Evolutionary conservation across 2,329 filamentous ascomycete species (phyloP).

Genomic region (Cladophialophora exuberans): DNA sequence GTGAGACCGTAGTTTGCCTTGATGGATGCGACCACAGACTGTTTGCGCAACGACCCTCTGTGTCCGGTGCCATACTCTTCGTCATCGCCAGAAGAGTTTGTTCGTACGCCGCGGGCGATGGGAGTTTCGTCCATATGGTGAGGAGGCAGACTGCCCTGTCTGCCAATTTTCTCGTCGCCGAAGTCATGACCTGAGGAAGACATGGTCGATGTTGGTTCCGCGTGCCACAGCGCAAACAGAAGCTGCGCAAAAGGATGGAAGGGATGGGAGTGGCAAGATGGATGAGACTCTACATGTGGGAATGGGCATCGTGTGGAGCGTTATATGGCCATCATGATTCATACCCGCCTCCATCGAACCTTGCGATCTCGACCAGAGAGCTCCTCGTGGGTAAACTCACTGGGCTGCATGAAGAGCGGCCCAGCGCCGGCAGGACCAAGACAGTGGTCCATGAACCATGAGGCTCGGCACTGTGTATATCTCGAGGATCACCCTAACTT

Average conservation of each 20-base stretch:
- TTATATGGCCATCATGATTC: background rate
- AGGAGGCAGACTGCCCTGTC: constrained; percentile 12
- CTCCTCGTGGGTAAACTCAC: background rate
- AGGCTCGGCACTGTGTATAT: constrained; percentile 2
- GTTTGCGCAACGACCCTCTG: constrained; percentile 28
- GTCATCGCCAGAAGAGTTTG: constrained; percentile 17
- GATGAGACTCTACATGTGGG: background rate
- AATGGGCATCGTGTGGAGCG: background rate
- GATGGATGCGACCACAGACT: constrained; percentile 30
- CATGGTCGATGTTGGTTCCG: background rate
- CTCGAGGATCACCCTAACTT: background rate
- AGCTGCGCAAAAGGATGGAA: background rate
- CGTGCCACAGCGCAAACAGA: background rate
- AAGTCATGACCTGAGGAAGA: constrained; percentile 11
- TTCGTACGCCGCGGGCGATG: constrained; percentile 27
- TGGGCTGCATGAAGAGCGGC: background rate
- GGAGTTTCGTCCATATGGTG: constrained; percentile 29
- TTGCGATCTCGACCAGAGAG: background rate
- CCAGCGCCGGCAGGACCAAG: background rate
- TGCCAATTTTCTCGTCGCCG: constrained; percentile 15
- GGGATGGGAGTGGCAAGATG: background rate
- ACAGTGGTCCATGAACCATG: background rate
- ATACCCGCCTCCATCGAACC: background rate
- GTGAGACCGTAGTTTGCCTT: constrained; percentile 32
- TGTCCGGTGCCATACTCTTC: constrained; percentile 22